A percentile compares a stretch with the other conserved stretches of the same genome.
phyloP scores from a whole-genome alignment of 2,329 filamentous ascomycete species.

The Monilinia fructicola region DNA sequence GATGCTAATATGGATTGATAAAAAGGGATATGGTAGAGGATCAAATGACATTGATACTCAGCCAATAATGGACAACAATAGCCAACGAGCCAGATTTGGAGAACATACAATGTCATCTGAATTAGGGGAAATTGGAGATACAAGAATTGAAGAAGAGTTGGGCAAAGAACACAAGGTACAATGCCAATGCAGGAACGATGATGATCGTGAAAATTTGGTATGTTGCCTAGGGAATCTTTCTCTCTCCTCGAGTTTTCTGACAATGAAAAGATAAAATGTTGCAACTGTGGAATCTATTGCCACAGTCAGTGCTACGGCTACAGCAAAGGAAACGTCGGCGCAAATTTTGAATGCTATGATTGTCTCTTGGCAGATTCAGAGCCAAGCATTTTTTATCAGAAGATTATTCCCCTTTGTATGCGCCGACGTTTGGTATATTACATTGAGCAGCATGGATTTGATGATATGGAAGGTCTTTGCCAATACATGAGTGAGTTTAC shows the following conservation, averaged over 20 bases:
- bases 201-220: slow-evolving; percentile 19
- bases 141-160: neutral
- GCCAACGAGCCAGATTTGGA: neutral
- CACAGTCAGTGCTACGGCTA: slow-evolving; percentile 35
- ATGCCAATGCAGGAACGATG: slow-evolving; percentile 3
- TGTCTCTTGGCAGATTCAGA: slow-evolving; percentile 26
- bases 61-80: neutral
- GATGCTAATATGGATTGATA: neutral
- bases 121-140: neutral
- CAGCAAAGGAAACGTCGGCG: slow-evolving; percentile 1
- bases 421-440: slow-evolving; percentile 29
- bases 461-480: slow-evolving; percentile 24
- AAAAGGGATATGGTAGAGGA: slow-evolving; percentile 1
- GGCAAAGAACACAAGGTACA: neutral
- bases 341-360: slow-evolving; percentile 28
- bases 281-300: slow-evolving; percentile 26
- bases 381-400: neutral
- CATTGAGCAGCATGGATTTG: slow-evolving; percentile 22
- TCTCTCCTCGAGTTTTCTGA: neutral
- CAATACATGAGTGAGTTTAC: slow-evolving; percentile 12
- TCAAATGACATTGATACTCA: slow-evolving; percentile 8
- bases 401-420: slow-evolving; percentile 25
- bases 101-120: neutral
- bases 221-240: neutral
- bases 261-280: slow-evolving; percentile 30